Conservation (phyloP, 1,284 basidiomycete genomes). For the Apiotrichum akiyoshidainum region DNA sequence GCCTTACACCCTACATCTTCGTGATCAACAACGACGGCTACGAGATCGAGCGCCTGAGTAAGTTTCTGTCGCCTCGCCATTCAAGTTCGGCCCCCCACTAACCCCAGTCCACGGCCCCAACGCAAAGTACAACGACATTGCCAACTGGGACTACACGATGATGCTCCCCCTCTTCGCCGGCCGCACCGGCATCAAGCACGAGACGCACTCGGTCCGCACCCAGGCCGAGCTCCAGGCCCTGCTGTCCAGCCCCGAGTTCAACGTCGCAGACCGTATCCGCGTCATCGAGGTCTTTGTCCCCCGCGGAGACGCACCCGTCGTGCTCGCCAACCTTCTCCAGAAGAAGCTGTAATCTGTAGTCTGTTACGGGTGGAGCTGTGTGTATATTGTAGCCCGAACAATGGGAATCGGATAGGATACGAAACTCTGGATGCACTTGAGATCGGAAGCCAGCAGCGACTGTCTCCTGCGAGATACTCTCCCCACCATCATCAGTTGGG, state of each 20-base stretch:
- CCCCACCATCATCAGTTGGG: too few species aligned
- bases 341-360: too few species aligned
- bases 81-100: conserved; percentile 26
- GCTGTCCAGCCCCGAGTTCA: conserved; percentile 43
- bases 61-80: conserved; percentile 53
- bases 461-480: too few species aligned
- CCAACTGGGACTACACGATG: conserved; percentile 49
- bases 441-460: too few species aligned
- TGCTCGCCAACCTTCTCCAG: background rate
- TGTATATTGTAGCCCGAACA: too few species aligned
- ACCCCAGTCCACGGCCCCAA: conserved; percentile 43
- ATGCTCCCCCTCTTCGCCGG: conserved; percentile 49
- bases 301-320: background rate
- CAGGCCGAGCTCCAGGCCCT: conserved; percentile 58
- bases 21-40: conserved; percentile 88
- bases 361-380: too few species aligned
- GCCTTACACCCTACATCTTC: conserved; percentile 52
- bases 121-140: conserved; percentile 53
- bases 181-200: conserved; percentile 20
- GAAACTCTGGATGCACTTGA: too few species aligned
- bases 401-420: too few species aligned
- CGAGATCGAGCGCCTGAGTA: conserved; percentile 77
- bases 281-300: conserved; percentile 51
- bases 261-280: conserved; percentile 41
- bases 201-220: conserved; percentile 43